phyloP scores from a whole-genome alignment of 2,329 filamentous ascomycete species.

The Pseudogymnoascus sp. region DNA sequence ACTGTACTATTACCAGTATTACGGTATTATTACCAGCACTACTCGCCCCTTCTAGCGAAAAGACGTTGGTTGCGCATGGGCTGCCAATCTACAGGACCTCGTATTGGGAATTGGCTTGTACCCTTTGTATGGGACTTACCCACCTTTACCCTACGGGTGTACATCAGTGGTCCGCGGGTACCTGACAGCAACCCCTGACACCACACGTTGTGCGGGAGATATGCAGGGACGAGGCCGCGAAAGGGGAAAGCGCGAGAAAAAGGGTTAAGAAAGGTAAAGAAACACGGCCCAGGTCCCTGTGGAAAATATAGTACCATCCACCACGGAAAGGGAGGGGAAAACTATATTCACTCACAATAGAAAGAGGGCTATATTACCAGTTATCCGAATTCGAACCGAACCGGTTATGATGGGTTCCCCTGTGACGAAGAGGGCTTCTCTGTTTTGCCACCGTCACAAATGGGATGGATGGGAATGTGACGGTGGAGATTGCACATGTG shows the following conservation, averaged over 20 bases:
- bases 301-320: background rate
- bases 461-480: too few relatives aligned
- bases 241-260: background rate
- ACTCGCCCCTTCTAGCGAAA: background rate
- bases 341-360: background rate
- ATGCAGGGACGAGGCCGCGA: background rate
- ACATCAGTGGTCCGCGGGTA: background rate
- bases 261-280: background rate
- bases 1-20: background rate
- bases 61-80: background rate
- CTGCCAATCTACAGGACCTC: background rate
- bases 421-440: background rate
- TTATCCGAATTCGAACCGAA: background rate
- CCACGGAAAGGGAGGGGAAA: background rate
- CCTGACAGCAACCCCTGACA: background rate
- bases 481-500: background rate
- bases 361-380: background rate
- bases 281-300: background rate
- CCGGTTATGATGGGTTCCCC: background rate
- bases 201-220: constrained; percentile 3
- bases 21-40: background rate
- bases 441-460: background rate
- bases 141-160: background rate
- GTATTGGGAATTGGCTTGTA: background rate
- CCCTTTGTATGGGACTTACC: background rate